Evolutionary conservation across 2,329 filamentous ascomycete species (phyloP), one percentile per base, ranked within the genome.

Genomic region (Davidsoniella australis): DNA sequence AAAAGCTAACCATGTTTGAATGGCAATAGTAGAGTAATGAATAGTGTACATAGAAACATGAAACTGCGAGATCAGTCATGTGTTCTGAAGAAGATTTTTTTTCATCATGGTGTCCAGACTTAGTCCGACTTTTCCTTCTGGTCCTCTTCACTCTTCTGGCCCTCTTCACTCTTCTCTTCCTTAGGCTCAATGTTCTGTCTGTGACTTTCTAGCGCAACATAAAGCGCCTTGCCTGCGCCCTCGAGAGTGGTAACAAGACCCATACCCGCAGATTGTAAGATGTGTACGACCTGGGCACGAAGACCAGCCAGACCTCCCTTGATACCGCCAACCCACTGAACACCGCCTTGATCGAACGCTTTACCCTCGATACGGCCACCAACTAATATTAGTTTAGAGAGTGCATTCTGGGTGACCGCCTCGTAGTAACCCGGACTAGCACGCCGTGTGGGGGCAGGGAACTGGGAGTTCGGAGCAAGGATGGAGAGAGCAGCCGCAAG

Each of bases 291-390:
- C 68, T 94, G 84, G 45, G 78, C 80, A 56, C 86, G 75, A 59
- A 98, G 68, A 4, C 84, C 83, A 38, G 86, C 80, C 55, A 94
- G 63, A 38, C 88, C 86, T 53, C 85, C 86, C 56, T 82, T 71
- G 57, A 96, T 93, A 36, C 81, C 73, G 51, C 86, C 74, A 29
- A 80, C 69, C 73, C 73, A 77, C 57, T 66, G 68, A 45, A 79
- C 63, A 49, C 83, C 82, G 9, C 80, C 78, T 43, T 75, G 64
- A 60, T 95, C 88, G 58, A 94, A 88, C 29, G 86, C 76, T 63
- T 78, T 81, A 54, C 84, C 84, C 60, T 98, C 91, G 26, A 95
- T 75, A 47, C 91, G 73, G 12, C 88, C 88, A 48, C 87, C 91
- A 12, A 98, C 67, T 33, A 98, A 66, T 62, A 94, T 71, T 55